Conservation (phyloP, 495 filamentous ascomycete species). For the Bryoglossum gracile region DNA sequence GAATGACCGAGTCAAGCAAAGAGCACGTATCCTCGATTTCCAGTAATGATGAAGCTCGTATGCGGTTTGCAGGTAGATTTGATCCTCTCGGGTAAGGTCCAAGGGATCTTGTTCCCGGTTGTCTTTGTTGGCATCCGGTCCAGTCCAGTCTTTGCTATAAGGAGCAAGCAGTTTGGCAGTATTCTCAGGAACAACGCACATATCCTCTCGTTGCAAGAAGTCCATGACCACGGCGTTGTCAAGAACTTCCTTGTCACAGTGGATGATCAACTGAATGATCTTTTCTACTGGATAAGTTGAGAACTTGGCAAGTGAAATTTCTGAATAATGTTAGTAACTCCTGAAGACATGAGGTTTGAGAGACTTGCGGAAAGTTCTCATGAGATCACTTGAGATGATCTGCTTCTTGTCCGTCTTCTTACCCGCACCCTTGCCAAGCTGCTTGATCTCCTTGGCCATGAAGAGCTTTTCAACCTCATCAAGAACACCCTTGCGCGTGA, state of each 20-base stretch:
- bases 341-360: background rate
- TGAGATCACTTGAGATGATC: conserved; percentile 85
- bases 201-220: conserved; percentile 84
- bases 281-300: conserved; percentile 72
- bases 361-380: conserved; percentile 72
- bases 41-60: conserved; percentile 97
- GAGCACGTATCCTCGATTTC: conserved; percentile 92
- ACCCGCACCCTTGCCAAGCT: conserved; percentile 55
- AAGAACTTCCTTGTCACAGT: conserved; percentile 85
- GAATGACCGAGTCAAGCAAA: conserved; percentile 75
- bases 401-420: conserved; percentile 95
- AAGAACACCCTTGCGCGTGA: conserved; percentile 86
- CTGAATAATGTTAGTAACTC: conserved; percentile 29
- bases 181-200: conserved; percentile 88
- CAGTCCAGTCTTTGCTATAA: conserved; percentile 95
- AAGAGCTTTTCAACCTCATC: conserved; percentile 97
- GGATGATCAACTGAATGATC: conserved; percentile 86
- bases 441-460: conserved; percentile 94
- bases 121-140: conserved; percentile 70
- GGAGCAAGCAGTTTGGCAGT: conserved; percentile 84
- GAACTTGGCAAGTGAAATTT: conserved; percentile 89
- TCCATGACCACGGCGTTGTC: conserved; percentile 97
- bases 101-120: conserved; percentile 78
- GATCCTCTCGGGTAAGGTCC: conserved; percentile 89
- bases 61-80: conserved; percentile 87